Evolutionary conservation across 148 eudicot species (phyloP).

Genomic region (Rhododendron kiyosumense): DNA sequence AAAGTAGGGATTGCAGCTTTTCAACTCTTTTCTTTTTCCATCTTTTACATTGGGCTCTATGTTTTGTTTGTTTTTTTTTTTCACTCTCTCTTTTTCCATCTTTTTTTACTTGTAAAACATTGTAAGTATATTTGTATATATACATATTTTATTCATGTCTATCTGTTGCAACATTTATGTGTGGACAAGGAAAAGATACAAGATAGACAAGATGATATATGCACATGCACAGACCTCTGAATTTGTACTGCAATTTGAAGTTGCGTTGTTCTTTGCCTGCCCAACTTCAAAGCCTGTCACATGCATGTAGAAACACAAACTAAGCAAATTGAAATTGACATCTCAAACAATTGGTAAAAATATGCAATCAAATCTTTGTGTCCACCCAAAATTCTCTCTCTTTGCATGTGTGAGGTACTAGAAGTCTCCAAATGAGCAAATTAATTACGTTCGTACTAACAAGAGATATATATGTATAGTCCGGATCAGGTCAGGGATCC

Average conservation of each 20-base stretch:
- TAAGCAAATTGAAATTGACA: neutral
- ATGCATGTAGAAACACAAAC: constrained; percentile 5
- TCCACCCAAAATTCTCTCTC: neutral
- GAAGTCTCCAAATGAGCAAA: neutral
- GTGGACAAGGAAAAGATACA: neutral
- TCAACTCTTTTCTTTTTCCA: neutral
- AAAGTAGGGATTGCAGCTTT: neutral
- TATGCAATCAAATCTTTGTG: neutral
- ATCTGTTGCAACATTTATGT: neutral
- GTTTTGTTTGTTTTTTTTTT: neutral
- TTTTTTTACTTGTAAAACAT: neutral
- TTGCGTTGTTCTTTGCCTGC: constrained; percentile 11
- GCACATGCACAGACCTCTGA: constrained; percentile 21
- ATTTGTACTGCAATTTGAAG: constrained; percentile 19
- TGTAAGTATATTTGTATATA: no score
- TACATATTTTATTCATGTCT: no score
- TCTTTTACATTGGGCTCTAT: neutral
- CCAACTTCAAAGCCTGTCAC: constrained; percentile 17
- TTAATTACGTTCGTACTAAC: neutral
- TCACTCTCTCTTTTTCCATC: neutral
- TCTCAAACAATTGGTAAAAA: neutral
- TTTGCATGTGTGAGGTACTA: neutral
- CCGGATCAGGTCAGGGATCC: no score
- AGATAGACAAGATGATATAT: neutral
- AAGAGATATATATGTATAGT: neutral